phyloP scores from a whole-genome alignment of 2,329 filamentous ascomycete genomes.

The Arthrobotrys sphaeroides region DNA sequence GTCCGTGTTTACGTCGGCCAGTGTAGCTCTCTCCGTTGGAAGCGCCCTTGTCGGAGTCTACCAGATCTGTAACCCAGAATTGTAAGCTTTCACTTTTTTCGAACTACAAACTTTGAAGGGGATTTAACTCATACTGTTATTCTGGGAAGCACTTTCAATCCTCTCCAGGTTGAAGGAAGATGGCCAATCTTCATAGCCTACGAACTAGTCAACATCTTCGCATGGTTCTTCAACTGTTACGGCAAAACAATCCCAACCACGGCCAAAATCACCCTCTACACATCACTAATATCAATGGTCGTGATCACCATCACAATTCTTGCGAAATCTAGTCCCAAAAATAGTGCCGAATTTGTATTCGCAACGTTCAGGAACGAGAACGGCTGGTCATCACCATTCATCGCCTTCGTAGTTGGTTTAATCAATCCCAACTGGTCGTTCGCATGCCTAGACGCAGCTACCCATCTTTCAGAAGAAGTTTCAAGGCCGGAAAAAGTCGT shows the following conservation, averaged over 20 bases:
- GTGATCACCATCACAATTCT: conserved; percentile 65
- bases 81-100: conserved; percentile 61
- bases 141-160: neutral
- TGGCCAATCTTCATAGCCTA: conserved; percentile 66
- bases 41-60: conserved; percentile 66
- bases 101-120: neutral
- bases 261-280: conserved; percentile 60
- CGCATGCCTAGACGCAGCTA: conserved; percentile 65
- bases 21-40: conserved; percentile 65
- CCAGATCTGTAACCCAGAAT: conserved; percentile 66
- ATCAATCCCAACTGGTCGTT: conserved; percentile 65
- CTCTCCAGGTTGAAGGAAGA: conserved; percentile 59
- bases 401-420: conserved; percentile 66
- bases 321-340: conserved; percentile 64
- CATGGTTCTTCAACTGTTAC: conserved; percentile 64
- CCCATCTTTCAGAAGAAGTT: conserved; percentile 67
- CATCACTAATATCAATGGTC: conserved; percentile 65
- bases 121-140: neutral
- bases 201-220: conserved; percentile 63
- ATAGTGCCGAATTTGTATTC: conserved; percentile 66
- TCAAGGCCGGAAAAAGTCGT: conserved; percentile 62
- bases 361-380: conserved; percentile 67
- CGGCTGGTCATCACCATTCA: conserved; percentile 65
- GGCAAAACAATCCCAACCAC: conserved; percentile 61
- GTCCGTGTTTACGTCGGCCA: conserved; percentile 67